Evolutionary conservation across 2,329 filamentous ascomycete species (phyloP), one percentile per base, ranked within the genome.

Genomic region (Beauveria medogensis): DNA sequence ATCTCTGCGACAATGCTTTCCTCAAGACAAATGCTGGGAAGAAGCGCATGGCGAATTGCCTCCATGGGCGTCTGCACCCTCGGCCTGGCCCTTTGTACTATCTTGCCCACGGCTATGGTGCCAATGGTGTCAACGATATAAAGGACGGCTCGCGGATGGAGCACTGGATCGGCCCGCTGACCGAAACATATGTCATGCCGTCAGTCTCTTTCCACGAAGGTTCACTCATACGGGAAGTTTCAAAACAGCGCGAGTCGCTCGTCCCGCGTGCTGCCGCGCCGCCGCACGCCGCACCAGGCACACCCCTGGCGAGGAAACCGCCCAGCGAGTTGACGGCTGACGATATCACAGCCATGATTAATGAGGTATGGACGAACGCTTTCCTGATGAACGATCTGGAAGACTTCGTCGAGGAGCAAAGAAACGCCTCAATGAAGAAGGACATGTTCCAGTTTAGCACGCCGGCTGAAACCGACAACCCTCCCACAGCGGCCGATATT

Each of bases 21-120:
- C 67, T 64, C 8, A 55, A 65, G 16, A 58, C 57, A 9, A 26
- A 54, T 0, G 2, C 5, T 2, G 61, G 44, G 5, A 61, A 60
- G 10, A 50, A 40, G 16, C 59, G 62, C 24, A 37, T 26, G 30
- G 55, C 41, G 14, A 64, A 65, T 64, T 65, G 63, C 55, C 55
- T 68, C 59, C 62, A 63, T 3, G 62, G 64, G 0, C 56, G 66
- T 5, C 28, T 68, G 14, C 2, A 60, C 1, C 55, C 63, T 3
- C 12, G 22, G 3, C 67, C 68, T 12, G 66, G 70, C 3, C 64
- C 70, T 0, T 51, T 72, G 26, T 77, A 77, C 60, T 77, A 76
- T 58, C 68, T 70, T 26, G 68, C 64, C 2, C 30, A 68, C 18
- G 70, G 72, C 0, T 73, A 69, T 50, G 71, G 72, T 0, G 63